Percentiles rank a stretch among this genome's conserved stretches.
These are phyloP conservation scores for Rhizophora apiculata DNA, from an alignment of 345 rosid species.

Conservation along the genomic window DNA sequence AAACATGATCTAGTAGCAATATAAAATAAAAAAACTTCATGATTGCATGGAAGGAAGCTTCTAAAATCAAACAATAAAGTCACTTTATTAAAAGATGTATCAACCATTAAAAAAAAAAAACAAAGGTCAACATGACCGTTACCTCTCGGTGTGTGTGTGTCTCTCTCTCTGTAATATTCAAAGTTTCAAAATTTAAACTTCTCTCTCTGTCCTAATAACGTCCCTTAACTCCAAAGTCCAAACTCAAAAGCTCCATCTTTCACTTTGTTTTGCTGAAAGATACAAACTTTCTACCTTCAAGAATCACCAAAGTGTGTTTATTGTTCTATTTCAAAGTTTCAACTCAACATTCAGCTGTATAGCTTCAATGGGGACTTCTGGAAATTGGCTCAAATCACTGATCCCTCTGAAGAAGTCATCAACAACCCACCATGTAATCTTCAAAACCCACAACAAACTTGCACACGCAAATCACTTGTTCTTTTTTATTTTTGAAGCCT, in stretches of 20 bases:
- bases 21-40: too few relatives aligned
- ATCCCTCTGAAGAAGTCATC: constrained; percentile 43
- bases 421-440: constrained; percentile 41
- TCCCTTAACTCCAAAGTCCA: neutral
- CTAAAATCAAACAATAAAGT: too few relatives aligned
- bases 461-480: too few relatives aligned
- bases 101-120: neutral
- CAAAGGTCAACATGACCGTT: constrained; percentile 27
- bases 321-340: neutral
- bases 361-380: constrained; percentile 57
- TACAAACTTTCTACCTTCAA: neutral
- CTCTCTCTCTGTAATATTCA: constrained; percentile 2
- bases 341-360: neutral
- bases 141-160: neutral
- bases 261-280: neutral
- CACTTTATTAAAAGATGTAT: too few relatives aligned
- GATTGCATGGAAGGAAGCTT: too few relatives aligned
- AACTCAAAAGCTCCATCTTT: neutral
- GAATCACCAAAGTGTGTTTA: neutral
- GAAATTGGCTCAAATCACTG: constrained; percentile 72
- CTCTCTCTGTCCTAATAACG: constrained; percentile 3
- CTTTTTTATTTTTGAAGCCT: neutral
- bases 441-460: neutral
- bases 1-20: too few relatives aligned
- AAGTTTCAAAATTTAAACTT: constrained; percentile 52